Conservation (phyloP, 495 filamentous ascomycete genomes). For the Rhizodiscina lignyota region DNA sequence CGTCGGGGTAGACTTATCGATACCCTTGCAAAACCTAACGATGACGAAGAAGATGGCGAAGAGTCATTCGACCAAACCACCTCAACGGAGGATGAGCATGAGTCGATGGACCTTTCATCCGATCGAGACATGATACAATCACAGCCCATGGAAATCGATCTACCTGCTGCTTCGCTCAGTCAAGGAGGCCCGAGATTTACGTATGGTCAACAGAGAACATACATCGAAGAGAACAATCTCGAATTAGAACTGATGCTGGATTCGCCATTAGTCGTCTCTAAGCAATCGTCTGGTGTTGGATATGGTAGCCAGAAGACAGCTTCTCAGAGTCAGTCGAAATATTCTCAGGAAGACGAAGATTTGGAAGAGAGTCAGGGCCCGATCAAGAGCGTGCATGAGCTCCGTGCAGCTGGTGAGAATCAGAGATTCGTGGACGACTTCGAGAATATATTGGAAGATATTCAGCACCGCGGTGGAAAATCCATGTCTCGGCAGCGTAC, state of each 20-base stretch:
- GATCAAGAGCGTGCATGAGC: constrained; percentile 80
- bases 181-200: constrained; percentile 32
- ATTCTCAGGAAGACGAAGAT: too few species aligned
- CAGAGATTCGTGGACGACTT: constrained; percentile 65
- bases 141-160: too few species aligned
- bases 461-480: constrained; percentile 37
- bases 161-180: constrained; percentile 12
- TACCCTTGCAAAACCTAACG: too few species aligned
- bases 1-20: too few species aligned
- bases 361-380: constrained; percentile 21
- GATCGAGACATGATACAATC: too few species aligned
- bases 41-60: too few species aligned
- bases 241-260: constrained; percentile 14
- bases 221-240: constrained; percentile 30
- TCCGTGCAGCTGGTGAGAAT: constrained; percentile 73
- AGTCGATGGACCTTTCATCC: too few species aligned
- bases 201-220: constrained; percentile 46
- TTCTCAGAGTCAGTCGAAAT: too few species aligned
- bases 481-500: constrained; percentile 31
- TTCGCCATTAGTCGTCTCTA: constrained; percentile 8
- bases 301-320: constrained; percentile 1
- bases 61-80: too few species aligned
- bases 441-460: constrained; percentile 69
- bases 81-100: too few species aligned
- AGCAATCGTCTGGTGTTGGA: constrained; percentile 1